Percentiles rank a stretch among this genome's conserved stretches.
These are phyloP conservation scores for Blastocystis sp. DNA, from an alignment of 352 stramenopile species.

Conservation along the genomic window DNA sequence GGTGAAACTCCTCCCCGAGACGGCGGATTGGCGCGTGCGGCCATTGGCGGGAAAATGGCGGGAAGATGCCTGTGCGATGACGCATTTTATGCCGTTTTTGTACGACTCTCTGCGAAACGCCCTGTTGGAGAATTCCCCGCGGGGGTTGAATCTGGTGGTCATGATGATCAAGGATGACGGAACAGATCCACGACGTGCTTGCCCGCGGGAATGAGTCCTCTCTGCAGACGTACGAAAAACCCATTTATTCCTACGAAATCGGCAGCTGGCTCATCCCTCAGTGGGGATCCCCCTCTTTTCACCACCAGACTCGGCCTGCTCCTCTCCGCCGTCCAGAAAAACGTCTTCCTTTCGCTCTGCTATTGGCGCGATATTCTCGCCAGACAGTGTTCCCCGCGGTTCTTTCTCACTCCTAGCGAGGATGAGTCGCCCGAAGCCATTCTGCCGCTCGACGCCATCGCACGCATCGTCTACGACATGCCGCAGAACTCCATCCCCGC, in stretches of 20 bases:
- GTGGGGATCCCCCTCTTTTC: neutral
- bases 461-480: neutral
- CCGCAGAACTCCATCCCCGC: neutral
- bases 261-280: conserved; percentile 6
- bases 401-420: neutral
- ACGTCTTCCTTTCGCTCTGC: neutral
- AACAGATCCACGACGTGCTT: conserved; percentile 36
- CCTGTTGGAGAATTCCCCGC: conserved; percentile 8
- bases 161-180: neutral
- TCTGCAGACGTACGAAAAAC: conserved; percentile 36
- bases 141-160: neutral
- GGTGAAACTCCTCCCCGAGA: neutral
- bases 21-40: neutral
- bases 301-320: conserved; percentile 1
- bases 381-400: neutral
- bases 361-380: conserved; percentile 34
- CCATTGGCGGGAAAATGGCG: neutral
- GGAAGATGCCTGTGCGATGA: neutral
- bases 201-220: conserved; percentile 30
- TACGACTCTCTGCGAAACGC: neutral
- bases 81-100: neutral
- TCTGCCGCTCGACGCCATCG: neutral
- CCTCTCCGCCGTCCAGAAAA: neutral
- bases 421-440: conserved; percentile 26
- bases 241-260: conserved; percentile 27